Evolutionary conservation across 768 basidiomycete species (phyloP).

Genomic region (Goffeauzyma gilvescens): DNA sequence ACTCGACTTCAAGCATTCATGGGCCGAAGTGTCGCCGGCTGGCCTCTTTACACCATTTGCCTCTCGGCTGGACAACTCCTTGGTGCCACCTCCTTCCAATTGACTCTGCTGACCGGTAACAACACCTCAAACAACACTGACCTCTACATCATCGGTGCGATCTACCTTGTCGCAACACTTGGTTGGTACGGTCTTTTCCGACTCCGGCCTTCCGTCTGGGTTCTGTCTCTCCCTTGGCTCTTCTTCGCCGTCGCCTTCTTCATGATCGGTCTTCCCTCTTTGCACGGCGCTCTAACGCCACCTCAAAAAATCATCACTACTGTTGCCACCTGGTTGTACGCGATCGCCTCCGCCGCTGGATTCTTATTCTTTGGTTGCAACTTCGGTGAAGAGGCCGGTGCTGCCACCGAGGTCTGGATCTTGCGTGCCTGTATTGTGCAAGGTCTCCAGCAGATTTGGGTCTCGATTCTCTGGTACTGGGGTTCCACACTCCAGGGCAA

Average conservation of each 20-base stretch:
- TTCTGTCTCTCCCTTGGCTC: conserved; percentile 69
- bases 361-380: conserved; percentile 89
- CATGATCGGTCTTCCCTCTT: conserved; percentile 69
- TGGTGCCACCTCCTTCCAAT: conserved; percentile 55
- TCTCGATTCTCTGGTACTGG: conserved; percentile 92
- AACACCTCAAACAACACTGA: conserved; percentile 64
- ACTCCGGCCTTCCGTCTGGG: conserved; percentile 67
- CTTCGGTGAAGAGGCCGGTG: conserved; percentile 95
- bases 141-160: conserved; percentile 72
- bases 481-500: conserved; percentile 52
- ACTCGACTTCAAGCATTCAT: conserved; percentile 65
- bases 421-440: conserved; percentile 80
- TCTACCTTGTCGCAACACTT: conserved; percentile 66
- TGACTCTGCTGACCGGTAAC: conserved; percentile 69
- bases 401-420: conserved; percentile 87
- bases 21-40: conserved; percentile 57
- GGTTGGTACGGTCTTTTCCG: conserved; percentile 85
- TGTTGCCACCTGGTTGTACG: conserved; percentile 71
- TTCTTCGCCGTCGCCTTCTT: conserved; percentile 84
- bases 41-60: conserved; percentile 81
- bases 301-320: conserved; percentile 53
- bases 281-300: conserved; percentile 42
- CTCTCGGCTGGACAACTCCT: conserved; percentile 63
- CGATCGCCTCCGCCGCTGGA: conserved; percentile 74
- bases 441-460: conserved; percentile 89